These are phyloP conservation scores for Chara braunii DNA, from an alignment of 139 green algal species.

Conservation along the genomic window DNA sequence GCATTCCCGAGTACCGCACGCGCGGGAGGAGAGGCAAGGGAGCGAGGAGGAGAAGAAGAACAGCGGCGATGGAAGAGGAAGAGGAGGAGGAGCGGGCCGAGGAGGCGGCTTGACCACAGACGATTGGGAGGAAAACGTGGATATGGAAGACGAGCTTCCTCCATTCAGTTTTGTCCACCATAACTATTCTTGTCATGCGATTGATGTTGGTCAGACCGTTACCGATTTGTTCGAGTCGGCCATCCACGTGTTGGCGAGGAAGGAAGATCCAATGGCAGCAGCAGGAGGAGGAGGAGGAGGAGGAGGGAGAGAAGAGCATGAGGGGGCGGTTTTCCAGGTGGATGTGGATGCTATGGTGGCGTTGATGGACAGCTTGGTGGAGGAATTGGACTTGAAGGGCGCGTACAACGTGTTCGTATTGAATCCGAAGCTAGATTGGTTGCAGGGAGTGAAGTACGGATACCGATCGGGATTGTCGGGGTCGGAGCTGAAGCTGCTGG, in stretches of 20 bases:
- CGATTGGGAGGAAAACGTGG: background rate
- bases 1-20: conserved; percentile 54
- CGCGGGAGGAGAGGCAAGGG: background rate
- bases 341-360: conserved; percentile 52
- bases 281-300: too few species aligned
- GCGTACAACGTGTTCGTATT: conserved; percentile 32
- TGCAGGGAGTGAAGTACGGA: background rate
- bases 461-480: background rate
- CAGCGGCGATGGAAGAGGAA: too few species aligned
- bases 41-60: background rate
- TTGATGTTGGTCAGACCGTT: conserved; percentile 38
- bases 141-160: conserved; percentile 9
- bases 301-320: too few species aligned
- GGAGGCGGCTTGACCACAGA: too few species aligned
- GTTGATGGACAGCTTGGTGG: conserved; percentile 56
- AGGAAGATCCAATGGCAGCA: conserved; percentile 43
- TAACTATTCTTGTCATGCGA: conserved; percentile 53
- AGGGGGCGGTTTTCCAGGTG: conserved; percentile 45
- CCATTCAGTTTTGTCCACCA: conserved; percentile 54
- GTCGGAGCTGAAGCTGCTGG: too few species aligned
- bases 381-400: conserved; percentile 43
- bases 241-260: conserved; percentile 49
- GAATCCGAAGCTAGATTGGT: background rate
- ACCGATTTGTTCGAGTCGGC: conserved; percentile 42
- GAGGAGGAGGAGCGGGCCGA: conserved; percentile 6